These are phyloP conservation scores for Verticillium isaacii DNA, from an alignment of 2,329 filamentous ascomycete species.

Conservation along the genomic window DNA sequence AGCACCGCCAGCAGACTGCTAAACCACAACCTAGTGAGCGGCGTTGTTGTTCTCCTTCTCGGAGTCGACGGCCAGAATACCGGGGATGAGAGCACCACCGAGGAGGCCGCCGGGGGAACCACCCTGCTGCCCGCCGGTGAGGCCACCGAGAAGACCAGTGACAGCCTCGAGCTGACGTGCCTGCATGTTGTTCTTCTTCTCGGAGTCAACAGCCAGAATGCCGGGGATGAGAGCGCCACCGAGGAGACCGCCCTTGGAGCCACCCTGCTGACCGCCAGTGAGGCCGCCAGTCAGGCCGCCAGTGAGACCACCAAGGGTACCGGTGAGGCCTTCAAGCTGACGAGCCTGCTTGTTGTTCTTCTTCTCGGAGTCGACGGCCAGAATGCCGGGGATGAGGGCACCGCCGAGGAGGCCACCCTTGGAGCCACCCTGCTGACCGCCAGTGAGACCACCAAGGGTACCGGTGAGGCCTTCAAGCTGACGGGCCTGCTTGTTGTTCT, in stretches of 20 bases:
- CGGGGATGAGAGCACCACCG: no score
- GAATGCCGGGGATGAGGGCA: neutral
- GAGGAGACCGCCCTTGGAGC: neutral
- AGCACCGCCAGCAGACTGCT: neutral
- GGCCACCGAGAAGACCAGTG: no score
- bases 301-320: neutral
- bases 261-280: neutral
- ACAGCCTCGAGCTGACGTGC: no score
- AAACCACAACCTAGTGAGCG: neutral
- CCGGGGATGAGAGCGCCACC: neutral
- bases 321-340: no score
- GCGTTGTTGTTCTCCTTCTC: neutral
- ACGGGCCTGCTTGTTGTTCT: neutral
- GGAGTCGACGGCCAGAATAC: neutral
- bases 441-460: no score
- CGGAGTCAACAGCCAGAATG: neutral
- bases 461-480: no score
- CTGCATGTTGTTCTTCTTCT: neutral
- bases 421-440: no score
- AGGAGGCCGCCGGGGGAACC: no score
- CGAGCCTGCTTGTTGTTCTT: neutral
- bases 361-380: neutral
- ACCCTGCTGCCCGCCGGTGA: no score
- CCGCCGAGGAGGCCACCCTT: no score
- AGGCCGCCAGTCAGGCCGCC: no score